Percentiles rank a stretch among this genome's conserved stretches.
Conservation (phyloP, 2,329 filamentous ascomycete species). For the Didymellaceae sp. region DNA sequence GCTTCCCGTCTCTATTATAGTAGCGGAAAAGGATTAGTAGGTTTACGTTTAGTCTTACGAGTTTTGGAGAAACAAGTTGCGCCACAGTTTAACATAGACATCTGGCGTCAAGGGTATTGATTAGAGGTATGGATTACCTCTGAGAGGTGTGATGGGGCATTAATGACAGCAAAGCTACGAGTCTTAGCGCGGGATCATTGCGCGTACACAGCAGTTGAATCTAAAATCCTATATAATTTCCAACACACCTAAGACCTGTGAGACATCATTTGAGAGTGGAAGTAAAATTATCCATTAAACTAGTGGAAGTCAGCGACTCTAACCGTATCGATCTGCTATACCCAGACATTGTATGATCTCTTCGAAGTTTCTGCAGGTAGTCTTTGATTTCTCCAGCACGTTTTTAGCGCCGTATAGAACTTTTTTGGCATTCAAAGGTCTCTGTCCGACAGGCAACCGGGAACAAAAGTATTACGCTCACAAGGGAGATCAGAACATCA, state of each 20-base stretch:
- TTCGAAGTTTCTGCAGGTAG: no score
- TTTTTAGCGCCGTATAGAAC: no score
- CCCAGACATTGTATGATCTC: no score
- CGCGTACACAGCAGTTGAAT: not conserved
- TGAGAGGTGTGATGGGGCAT: not conserved
- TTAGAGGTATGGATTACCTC: not conserved
- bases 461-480: no score
- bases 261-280: not conserved
- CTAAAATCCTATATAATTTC: not conserved
- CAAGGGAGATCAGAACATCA: no score
- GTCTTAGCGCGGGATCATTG: not conserved
- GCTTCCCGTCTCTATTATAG: constrained; percentile 25
- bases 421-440: no score
- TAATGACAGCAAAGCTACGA: not conserved
- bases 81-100: no score
- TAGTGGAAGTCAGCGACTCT: no score
- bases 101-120: not conserved
- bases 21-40: not conserved
- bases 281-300: constrained; percentile 24
- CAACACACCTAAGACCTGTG: not conserved
- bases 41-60: not conserved
- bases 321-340: no score
- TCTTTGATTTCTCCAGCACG: no score
- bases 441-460: no score
- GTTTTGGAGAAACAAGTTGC: no score